These are phyloP conservation scores for Gastrodia elata DNA, from an alignment of 106 monocot species.

Conservation along the genomic window DNA sequence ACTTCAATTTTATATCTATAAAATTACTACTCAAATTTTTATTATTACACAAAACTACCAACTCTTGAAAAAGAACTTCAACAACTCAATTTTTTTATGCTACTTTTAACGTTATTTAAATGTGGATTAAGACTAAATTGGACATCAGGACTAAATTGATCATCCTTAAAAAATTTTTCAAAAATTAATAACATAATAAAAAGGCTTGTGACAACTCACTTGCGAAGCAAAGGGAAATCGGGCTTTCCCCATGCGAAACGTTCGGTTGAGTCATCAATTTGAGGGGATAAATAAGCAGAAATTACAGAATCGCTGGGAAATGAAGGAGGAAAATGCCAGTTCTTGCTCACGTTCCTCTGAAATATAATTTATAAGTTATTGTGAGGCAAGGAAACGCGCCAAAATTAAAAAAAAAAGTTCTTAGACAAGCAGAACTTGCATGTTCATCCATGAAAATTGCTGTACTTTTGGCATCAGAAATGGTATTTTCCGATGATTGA, in stretches of 20 bases:
- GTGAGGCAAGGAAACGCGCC: too few species aligned
- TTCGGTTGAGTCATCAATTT: conserved; percentile 85
- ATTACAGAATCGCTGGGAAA: conserved; percentile 77
- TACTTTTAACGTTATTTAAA: too few species aligned
- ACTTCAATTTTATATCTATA: too few species aligned
- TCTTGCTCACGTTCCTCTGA: conserved; percentile 98
- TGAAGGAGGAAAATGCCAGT: conserved; percentile 84
- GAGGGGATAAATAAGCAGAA: conserved; percentile 66
- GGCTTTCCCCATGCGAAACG: conserved; percentile 92
- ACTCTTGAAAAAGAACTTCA: too few species aligned
- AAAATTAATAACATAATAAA: too few species aligned
- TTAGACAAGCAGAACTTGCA: conserved; percentile 20
- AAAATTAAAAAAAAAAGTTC: background rate
- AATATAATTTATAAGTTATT: conserved; percentile 5
- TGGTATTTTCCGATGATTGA: conserved; percentile 20
- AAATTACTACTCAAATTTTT: too few species aligned
- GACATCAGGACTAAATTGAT: too few species aligned
- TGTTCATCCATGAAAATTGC: conserved; percentile 71
- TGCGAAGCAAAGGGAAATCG: conserved; percentile 61
- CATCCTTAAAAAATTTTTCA: too few species aligned
- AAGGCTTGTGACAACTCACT: conserved; percentile 32
- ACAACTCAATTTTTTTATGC: too few species aligned
- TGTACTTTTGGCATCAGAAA: conserved; percentile 22
- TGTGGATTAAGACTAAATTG: too few species aligned
- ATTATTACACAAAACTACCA: too few species aligned